Percentiles rank a stretch among this genome's conserved stretches.
phyloP scores from a whole-genome alignment of 768 basidiomycete species.

The Mycena chlorophos region DNA sequence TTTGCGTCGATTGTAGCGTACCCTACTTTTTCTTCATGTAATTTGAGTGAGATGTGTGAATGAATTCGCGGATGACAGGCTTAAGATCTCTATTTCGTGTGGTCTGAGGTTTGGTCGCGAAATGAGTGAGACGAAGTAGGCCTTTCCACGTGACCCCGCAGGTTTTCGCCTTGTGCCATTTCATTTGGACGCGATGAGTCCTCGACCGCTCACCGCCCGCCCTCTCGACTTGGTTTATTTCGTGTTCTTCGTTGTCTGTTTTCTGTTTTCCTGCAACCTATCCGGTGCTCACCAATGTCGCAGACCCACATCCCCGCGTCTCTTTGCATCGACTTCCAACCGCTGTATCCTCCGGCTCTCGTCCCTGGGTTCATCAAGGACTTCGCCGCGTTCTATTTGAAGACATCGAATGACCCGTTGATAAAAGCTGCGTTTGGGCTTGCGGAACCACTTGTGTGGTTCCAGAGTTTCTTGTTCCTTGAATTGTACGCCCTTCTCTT shows the following conservation, averaged over 20 bases:
- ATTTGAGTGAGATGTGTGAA: not conserved
- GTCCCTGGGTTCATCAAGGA: conserved; percentile 49
- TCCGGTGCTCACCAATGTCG: not conserved
- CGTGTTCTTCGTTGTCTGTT: conserved; percentile 62
- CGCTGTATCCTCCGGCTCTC: conserved; percentile 54
- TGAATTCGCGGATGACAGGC: not conserved
- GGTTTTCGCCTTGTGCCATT: no score
- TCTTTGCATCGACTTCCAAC: conserved; percentile 69
- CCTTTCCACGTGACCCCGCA: no score
- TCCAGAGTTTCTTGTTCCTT: conserved; percentile 61
- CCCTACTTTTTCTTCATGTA: conserved; percentile 1
- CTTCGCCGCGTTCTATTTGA: conserved; percentile 52
- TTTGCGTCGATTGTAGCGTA: not conserved
- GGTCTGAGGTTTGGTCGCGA: no score
- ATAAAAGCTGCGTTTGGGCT: conserved; percentile 42
- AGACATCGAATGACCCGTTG: conserved; percentile 67
- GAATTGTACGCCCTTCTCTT: conserved; percentile 52
- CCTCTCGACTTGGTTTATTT: conserved; percentile 72
- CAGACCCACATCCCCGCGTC: conserved; percentile 69
- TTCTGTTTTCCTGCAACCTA: not conserved
- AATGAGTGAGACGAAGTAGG: no score
- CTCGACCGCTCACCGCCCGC: conserved; percentile 56
- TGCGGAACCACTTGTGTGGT: conserved; percentile 51
- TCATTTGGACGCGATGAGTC: no score
- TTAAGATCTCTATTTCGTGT: no score